Percentiles rank a stretch among this genome's conserved stretches.
phyloP scores from a whole-genome alignment of 176 grass and related monocot species.

The Stipa capillata region DNA sequence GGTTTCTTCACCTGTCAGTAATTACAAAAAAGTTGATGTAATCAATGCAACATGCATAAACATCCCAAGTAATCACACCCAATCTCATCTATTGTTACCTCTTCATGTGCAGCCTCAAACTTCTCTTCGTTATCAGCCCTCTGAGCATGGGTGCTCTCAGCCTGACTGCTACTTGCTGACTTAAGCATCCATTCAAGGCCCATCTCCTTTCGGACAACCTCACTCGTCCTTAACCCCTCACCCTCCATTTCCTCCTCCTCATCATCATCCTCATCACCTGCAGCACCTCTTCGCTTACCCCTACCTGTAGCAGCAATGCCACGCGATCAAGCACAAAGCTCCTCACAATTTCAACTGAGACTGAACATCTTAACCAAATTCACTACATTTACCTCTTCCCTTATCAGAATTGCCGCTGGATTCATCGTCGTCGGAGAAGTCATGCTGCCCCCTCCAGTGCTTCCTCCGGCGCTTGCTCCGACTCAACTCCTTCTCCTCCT shows the following conservation, averaged over 20 bases:
- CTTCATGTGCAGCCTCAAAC: conserved; percentile 26
- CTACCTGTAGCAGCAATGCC: conserved; percentile 3
- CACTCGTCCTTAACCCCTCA: conserved; percentile 29
- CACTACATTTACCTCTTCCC: conserved; percentile 26
- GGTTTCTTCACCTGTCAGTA: conserved; percentile 38
- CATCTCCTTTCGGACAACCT: conserved; percentile 76
- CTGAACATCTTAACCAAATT: not conserved
- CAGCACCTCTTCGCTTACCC: not conserved
- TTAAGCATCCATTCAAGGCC: conserved; percentile 96
- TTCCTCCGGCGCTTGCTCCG: conserved; percentile 41
- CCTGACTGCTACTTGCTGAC: conserved; percentile 25
- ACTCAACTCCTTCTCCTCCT: conserved; percentile 26
- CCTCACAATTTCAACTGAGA: not conserved
- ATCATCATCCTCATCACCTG: conserved; percentile 13
- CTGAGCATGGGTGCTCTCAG: conserved; percentile 16
- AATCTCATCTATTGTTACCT: conserved; percentile 57
- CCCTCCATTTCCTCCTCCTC: conserved; percentile 21
- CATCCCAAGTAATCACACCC: not conserved
- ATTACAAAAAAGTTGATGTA: not conserved
- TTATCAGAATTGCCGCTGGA: conserved; percentile 21
- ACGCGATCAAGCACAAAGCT: not conserved
- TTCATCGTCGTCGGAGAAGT: conserved; percentile 33
- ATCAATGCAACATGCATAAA: not conserved
- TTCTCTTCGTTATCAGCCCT: conserved; percentile 27
- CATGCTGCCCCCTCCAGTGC: not conserved